Conservation (phyloP, 352 stramenopile genomes). For the Phytopythium chamaehyphon region DNA sequence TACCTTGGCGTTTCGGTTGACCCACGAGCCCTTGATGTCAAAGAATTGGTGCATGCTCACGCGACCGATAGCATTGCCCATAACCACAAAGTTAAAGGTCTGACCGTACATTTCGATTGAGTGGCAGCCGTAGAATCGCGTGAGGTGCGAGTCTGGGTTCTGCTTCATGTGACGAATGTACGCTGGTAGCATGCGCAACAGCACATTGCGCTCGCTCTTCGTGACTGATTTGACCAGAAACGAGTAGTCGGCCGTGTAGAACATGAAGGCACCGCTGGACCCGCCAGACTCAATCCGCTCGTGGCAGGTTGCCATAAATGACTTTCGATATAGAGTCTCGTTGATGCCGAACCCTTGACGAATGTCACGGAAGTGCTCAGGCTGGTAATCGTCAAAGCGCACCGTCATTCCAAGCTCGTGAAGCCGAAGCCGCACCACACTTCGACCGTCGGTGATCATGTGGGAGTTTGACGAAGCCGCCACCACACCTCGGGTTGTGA, state of each 20-base stretch:
- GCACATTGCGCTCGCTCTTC: slow-evolving; percentile 63
- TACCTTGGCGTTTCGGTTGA: slow-evolving; percentile 81
- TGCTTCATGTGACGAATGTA: slow-evolving; percentile 83
- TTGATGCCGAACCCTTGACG: slow-evolving; percentile 75
- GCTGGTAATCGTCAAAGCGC: slow-evolving; percentile 76
- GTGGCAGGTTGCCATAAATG: slow-evolving; percentile 78
- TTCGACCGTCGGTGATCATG: slow-evolving; percentile 39
- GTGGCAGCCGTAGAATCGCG: slow-evolving; percentile 88
- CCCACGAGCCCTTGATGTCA: slow-evolving; percentile 90
- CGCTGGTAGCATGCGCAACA: slow-evolving; percentile 77
- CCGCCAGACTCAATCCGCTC: slow-evolving; percentile 80
- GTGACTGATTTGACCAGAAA: slow-evolving; percentile 89
- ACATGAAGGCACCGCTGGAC: slow-evolving; percentile 89
- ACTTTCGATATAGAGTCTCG: slow-evolving; percentile 68
- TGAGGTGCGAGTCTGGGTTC: slow-evolving; percentile 78
- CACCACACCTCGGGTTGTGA: slow-evolving; percentile 82
- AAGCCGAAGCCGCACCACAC: slow-evolving; percentile 65
- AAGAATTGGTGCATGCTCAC: slow-evolving; percentile 88
- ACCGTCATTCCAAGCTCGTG: slow-evolving; percentile 82
- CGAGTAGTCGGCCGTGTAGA: slow-evolving; percentile 85
- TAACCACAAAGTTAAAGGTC: slow-evolving; percentile 88
- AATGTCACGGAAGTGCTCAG: slow-evolving; percentile 71
- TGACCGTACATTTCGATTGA: slow-evolving; percentile 89
- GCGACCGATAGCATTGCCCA: slow-evolving; percentile 84
- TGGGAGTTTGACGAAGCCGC: slow-evolving; percentile 64